These are phyloP conservation scores for Colletotrichum sp. DNA, from an alignment of 2,329 filamentous ascomycete species.

Conservation along the genomic window DNA sequence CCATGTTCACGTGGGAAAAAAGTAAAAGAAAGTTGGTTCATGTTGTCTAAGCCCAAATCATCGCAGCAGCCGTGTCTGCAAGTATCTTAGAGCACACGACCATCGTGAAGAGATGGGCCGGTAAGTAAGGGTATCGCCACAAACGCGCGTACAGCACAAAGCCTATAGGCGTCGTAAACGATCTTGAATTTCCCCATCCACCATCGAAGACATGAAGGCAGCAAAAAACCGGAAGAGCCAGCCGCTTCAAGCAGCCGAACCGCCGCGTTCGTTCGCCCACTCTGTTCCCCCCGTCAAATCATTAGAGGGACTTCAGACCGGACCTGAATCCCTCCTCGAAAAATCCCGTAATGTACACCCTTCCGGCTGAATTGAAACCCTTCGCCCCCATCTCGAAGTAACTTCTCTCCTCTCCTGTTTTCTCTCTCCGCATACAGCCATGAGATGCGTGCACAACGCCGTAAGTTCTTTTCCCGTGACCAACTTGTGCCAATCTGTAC, in stretches of 20 bases:
- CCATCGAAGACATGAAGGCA: not conserved
- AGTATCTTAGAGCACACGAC: not conserved
- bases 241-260: not conserved
- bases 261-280: not conserved
- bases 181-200: not conserved
- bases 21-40: constrained; percentile 9
- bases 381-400: not conserved
- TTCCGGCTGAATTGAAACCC: not conserved
- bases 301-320: not conserved
- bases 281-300: not conserved
- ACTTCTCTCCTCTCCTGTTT: not conserved
- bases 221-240: not conserved
- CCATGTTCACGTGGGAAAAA: not conserved
- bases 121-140: not conserved
- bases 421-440: not conserved
- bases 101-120: too few relatives aligned
- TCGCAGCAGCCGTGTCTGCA: not conserved
- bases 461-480: not conserved
- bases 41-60: not conserved
- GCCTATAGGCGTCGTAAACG: not conserved
- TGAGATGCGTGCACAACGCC: not conserved
- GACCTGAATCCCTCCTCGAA: not conserved
- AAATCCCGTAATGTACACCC: not conserved
- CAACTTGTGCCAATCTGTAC: not conserved
- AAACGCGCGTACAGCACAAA: not conserved